Conservation (phyloP, 305 asterid species). For the Fraxinus baroniana region DNA sequence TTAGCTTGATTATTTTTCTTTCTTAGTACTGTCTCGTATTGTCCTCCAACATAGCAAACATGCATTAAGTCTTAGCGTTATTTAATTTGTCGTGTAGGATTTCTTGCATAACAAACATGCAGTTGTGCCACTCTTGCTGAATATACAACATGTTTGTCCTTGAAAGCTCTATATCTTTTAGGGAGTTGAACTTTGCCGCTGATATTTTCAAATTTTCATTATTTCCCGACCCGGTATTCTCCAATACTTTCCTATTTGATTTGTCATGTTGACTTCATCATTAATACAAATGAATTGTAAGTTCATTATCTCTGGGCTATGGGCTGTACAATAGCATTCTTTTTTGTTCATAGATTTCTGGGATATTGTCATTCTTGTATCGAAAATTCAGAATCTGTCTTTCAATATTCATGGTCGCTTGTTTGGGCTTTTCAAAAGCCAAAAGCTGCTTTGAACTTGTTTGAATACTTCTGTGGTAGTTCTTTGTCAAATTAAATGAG, state of each 20-base stretch:
- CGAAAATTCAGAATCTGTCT: neutral
- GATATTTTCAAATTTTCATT: conserved; percentile 19
- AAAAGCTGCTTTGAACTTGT: neutral
- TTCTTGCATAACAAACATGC: neutral
- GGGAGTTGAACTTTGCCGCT: conserved; percentile 25
- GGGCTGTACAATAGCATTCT: conserved; percentile 25
- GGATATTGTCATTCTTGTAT: neutral
- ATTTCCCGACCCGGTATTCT: conserved; percentile 23
- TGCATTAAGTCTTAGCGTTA: neutral
- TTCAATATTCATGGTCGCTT: neutral
- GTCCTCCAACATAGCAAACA: neutral
- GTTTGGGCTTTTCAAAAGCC: neutral
- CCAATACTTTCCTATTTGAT: conserved; percentile 15
- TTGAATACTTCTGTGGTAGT: neutral
- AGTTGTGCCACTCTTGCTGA: conserved; percentile 25
- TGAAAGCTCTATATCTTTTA: conserved; percentile 30
- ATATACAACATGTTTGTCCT: conserved; percentile 21
- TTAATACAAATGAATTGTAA: conserved; percentile 29
- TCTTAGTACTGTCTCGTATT: neutral
- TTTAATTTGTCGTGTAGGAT: conserved; percentile 17
- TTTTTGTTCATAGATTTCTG: neutral
- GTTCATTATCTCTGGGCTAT: conserved; percentile 15
- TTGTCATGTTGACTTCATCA: conserved; percentile 9
- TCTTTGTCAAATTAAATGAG: neutral
- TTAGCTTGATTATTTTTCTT: neutral